Conservation (phyloP, 371 early-diverging fungal species). For the Thermomucor indicae-seudaticae region DNA sequence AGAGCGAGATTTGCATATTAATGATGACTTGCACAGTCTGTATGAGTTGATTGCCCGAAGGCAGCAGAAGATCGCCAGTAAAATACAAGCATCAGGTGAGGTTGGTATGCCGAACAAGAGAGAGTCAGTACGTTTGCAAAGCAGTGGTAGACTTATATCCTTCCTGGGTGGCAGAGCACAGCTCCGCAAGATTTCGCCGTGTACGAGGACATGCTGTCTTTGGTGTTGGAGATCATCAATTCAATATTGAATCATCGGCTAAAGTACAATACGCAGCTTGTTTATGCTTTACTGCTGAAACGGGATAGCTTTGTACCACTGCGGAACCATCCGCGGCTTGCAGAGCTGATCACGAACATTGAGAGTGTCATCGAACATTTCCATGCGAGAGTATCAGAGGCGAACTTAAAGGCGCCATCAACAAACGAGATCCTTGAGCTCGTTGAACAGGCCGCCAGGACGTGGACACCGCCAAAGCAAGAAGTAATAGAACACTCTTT, state of each 20-base stretch:
- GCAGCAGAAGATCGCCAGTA: conserved; percentile 53
- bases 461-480: conserved; percentile 61
- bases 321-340: conserved; percentile 46
- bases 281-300: conserved; percentile 68
- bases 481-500: conserved; percentile 23
- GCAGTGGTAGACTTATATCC: background rate
- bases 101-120: background rate
- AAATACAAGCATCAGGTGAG: conserved; percentile 24
- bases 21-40: conserved; percentile 28
- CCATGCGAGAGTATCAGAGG: conserved; percentile 56
- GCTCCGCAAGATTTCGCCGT: conserved; percentile 43
- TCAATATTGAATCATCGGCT: conserved; percentile 59
- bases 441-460: conserved; percentile 63
- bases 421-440: conserved; percentile 61
- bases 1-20: background rate
- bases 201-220: conserved; percentile 63
- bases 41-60: conserved; percentile 67
- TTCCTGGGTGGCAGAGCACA: background rate
- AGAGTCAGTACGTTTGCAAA: background rate
- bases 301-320: conserved; percentile 63
- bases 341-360: conserved; percentile 60
- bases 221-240: conserved; percentile 70
- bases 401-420: conserved; percentile 63
- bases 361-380: conserved; percentile 66
- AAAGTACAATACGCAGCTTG: conserved; percentile 68